Evolutionary conservation across 805 yeast genomes (phyloP), one percentile per base, ranked within the genome.

Genomic region (Saccharomyces mikatae): DNA sequence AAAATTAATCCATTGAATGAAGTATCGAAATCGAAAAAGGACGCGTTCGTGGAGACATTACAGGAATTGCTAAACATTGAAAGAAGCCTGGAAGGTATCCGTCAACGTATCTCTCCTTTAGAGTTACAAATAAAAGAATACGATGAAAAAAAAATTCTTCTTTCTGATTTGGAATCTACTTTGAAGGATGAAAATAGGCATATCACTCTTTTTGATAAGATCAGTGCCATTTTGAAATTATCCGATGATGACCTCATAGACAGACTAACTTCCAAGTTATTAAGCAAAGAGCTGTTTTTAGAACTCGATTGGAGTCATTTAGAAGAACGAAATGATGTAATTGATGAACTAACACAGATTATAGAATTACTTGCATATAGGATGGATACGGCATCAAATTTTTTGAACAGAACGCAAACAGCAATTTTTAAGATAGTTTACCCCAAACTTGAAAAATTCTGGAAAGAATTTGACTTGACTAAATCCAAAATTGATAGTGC

Each of bases 381-480:
- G 30, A 59, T 64, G 54, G 66, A 60, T 13, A 50, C 59, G 9
- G 31, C 48, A 9, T 11, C 54, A 10, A 52, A 50, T 4, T 36
- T 47, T 17, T 49, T 67, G 24, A 68, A 67, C 49, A 49, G 58
- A 31, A 60, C 66, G 0, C 72, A 68, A 51, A 61, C 67, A 2
- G 52, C 46, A 0, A 50, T 68, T 5, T 65, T 55, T 52, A 54
- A 53, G 9, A 21, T 57, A 5, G 32, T 64, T 0, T 56, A 52
- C 17, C 52, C 52, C 2, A 51, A 49, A n/a, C 48, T 62, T 2
- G 21, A 50, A 11, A 3, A 26, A 1, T 54, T 28, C 22, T 61
- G 58, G 57, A 50, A 60, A 27, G 41, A 28, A 11, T 57, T 64
- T 48, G 41, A 54, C 8, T 46, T 60, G 10, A 47, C 48, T 5